A percentile compares a stretch with the other conserved stretches of the same genome.
These are phyloP conservation scores for Lagenaria siceraria DNA, from an alignment of 306 rosid genomes.

Conservation along the genomic window DNA sequence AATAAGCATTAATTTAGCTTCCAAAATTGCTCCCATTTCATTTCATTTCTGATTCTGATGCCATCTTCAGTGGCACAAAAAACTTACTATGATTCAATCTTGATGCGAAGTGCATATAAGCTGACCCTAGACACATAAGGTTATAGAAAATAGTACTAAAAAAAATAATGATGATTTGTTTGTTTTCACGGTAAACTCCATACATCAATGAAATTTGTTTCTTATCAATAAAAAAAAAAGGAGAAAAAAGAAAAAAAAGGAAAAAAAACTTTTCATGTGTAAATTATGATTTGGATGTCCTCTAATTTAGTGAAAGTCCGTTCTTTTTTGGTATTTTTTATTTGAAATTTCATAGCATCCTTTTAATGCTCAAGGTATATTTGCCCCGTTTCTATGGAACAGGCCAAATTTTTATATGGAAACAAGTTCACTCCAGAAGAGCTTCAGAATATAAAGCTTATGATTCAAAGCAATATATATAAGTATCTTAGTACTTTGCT, in stretches of 20 bases:
- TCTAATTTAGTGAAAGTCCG: not conserved
- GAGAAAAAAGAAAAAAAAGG: too few relatives aligned
- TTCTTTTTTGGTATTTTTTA: not conserved
- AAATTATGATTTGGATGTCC: not conserved
- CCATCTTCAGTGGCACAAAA: not conserved
- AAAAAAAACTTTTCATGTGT: not conserved
- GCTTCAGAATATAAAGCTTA: conserved; percentile 59
- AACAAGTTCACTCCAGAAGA: conserved; percentile 60
- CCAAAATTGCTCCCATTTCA: not conserved
- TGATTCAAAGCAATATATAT: conserved; percentile 90
- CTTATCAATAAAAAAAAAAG: too few relatives aligned
- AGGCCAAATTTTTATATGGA: conserved; percentile 77
- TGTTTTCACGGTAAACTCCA: not conserved
- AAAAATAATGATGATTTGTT: not conserved
- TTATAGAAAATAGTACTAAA: not conserved
- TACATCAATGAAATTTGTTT: too few relatives aligned
- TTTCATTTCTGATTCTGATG: not conserved
- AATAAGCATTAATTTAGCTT: not conserved
- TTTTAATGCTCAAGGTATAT: conserved; percentile 16
- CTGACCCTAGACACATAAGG: not conserved
- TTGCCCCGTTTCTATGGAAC: conserved; percentile 13
- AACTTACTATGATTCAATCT: not conserved
- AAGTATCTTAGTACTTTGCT: conserved; percentile 76
- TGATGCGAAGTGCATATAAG: not conserved
- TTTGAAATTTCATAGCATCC: not conserved